Conservation (phyloP, 129 eudicot species). For the Arctium lappa region DNA sequence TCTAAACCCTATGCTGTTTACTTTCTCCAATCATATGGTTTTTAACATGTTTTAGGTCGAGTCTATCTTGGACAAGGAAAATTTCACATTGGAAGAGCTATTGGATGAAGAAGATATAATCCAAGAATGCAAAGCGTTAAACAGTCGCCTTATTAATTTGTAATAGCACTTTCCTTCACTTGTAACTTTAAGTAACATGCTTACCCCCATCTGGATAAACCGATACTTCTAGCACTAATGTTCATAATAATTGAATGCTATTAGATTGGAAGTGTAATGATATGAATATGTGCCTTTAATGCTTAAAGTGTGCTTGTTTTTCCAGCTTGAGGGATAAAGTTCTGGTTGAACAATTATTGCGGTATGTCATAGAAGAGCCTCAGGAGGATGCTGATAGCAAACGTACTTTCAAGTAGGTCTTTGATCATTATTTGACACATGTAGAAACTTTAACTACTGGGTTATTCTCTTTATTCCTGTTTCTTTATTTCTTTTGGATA, state of each 20-base stretch:
- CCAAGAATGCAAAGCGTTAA: slow-evolving; percentile 94
- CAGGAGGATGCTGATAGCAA: slow-evolving; percentile 79
- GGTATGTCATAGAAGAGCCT: slow-evolving; percentile 68
- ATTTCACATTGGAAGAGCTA: slow-evolving; percentile 87
- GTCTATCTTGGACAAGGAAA: slow-evolving; percentile 73
- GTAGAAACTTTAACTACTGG: not conserved
- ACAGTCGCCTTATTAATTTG: slow-evolving; percentile 92
- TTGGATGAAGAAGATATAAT: slow-evolving; percentile 95
- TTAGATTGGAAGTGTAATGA: not conserved
- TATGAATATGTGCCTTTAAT: not conserved
- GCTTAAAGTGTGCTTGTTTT: slow-evolving; percentile 4
- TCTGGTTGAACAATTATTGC: slow-evolving; percentile 77
- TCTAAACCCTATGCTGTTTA: not conserved
- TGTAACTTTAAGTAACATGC: not conserved
- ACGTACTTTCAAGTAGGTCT: slow-evolving; percentile 68
- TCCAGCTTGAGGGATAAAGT: slow-evolving; percentile 80
- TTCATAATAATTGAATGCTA: not conserved
- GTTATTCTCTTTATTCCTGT: not conserved
- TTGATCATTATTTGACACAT: slow-evolving; percentile 8
- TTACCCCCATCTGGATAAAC: not conserved
- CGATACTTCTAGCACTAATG: not conserved
- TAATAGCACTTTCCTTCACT: slow-evolving; percentile 26
- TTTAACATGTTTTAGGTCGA: slow-evolving; percentile 53
- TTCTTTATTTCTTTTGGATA: not conserved
- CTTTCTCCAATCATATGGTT: not conserved